A percentile compares a stretch with the other conserved stretches of the same genome.
phyloP scores from a whole-genome alignment of 2,329 filamentous ascomycete genomes.

The Amauroascus verrucosus region DNA sequence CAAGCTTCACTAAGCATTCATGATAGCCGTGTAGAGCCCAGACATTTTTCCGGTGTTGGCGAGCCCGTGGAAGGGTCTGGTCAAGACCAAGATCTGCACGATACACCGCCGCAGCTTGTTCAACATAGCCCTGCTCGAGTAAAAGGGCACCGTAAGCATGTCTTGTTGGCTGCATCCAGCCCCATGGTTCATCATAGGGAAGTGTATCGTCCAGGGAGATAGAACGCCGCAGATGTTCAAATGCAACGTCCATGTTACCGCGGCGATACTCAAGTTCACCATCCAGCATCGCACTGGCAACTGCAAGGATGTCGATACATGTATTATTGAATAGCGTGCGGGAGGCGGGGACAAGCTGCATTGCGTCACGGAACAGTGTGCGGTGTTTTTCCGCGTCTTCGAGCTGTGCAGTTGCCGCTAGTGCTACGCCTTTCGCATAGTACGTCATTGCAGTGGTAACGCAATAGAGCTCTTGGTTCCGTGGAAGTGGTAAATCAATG shows the following conservation, averaged over 20 bases:
- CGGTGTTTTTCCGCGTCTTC: conserved; percentile 37
- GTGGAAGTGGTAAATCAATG: conserved; percentile 46
- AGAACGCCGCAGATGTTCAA: conserved; percentile 47
- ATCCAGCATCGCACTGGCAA: conserved; percentile 56
- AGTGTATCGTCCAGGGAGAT: conserved; percentile 53
- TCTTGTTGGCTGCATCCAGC: conserved; percentile 65
- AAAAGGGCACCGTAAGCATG: conserved; percentile 62
- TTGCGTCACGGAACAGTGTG: conserved; percentile 43
- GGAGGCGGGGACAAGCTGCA: conserved; percentile 44
- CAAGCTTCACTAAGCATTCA: conserved; percentile 52
- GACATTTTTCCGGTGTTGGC: conserved; percentile 59
- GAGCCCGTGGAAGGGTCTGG: conserved; percentile 51
- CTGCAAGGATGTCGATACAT: conserved; percentile 51
- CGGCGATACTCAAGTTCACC: conserved; percentile 64
- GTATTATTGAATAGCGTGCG: conserved; percentile 61
- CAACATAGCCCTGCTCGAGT: conserved; percentile 53
- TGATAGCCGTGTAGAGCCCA: conserved; percentile 63
- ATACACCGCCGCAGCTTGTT: conserved; percentile 50
- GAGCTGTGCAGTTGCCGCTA: conserved; percentile 49
- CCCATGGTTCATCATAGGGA: conserved; percentile 65
- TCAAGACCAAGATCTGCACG: conserved; percentile 52
- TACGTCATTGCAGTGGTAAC: conserved; percentile 57
- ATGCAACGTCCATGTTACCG: conserved; percentile 49
- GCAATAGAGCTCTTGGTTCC: conserved; percentile 53
- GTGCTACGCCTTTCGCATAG: conserved; percentile 59